Base-by-base conservation (phyloP, 805 yeast genomes). In the Candida fluviatilis region DNA sequence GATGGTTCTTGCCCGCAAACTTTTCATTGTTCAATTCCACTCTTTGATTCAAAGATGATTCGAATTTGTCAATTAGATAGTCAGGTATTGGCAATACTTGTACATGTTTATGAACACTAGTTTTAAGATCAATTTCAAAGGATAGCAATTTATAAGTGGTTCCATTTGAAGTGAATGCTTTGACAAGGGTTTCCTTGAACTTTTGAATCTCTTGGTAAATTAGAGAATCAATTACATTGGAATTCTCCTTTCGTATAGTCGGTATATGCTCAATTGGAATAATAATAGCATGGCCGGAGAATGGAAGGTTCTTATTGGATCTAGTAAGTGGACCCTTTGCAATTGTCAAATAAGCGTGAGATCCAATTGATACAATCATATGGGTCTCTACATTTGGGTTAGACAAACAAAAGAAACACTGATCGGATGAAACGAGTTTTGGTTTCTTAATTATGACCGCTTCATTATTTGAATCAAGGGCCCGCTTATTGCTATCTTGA, bases 291-390 rank as follows among this genome's bases (percentile, higher is more conserved):
- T 89, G 96, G 0, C 95, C 96, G 0, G 95, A 76, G 51, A 85
- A 80, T 52, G 72, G 62, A 3, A 73, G 58, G 3, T 62, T 60
- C 11, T 64, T 64, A 8, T 55, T 59, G 1, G 82, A 76, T 18
- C 71, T 59, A 1, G 85, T 76, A 14, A 89, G 59, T 0, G 97
- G 96, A 0, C 97, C 97, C 52, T 84, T 88, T 0, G 95, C 95
- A 12, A 81, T 69, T 0, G 96, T 82, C 40, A 89, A 36, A 54
- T 88, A 89, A 0, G 78, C 62, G 33, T 67, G 64, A 10, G 73
- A 71, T 0, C 86, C 91, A 37, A 90, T 82, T 0, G 93, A 76
- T 1, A 88, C 71, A 10, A 89, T 76, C 83, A 90, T 78, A 56
- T 88, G 95, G 2, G 84, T 69, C 46, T 83, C 90, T 5, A 84